Percentiles rank a stretch among this genome's conserved stretches.
Conservation (phyloP, 768 basidiomycete genomes). For the Kwoniella shandongensis region DNA sequence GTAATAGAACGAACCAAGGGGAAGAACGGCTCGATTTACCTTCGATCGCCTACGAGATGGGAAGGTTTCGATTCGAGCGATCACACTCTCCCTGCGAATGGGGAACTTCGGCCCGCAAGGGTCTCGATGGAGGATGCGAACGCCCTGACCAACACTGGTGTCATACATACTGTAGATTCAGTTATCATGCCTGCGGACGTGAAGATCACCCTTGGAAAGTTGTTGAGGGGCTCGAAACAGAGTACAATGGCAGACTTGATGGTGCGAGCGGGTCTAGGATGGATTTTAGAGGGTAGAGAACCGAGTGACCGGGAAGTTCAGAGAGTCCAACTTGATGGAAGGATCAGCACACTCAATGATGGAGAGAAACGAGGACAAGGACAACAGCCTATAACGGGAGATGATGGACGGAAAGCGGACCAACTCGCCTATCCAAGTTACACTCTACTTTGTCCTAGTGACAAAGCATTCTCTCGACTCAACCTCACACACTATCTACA, state of each 20-base stretch:
- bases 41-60: slow-evolving; percentile 37
- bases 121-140: slow-evolving; percentile 54
- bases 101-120: slow-evolving; percentile 49
- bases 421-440: slow-evolving; percentile 58
- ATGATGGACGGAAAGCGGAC: slow-evolving; percentile 23
- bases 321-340: slow-evolving; percentile 17
- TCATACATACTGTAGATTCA: slow-evolving; percentile 73
- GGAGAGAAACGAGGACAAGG: slow-evolving; percentile 10
- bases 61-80: slow-evolving; percentile 40
- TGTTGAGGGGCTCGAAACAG: slow-evolving; percentile 83
- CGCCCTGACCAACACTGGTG: slow-evolving; percentile 80
- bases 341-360: slow-evolving; percentile 10
- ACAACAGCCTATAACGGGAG: not conserved
- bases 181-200: slow-evolving; percentile 76
- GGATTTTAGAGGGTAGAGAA: slow-evolving; percentile 76
- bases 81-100: slow-evolving; percentile 48
- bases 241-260: slow-evolving; percentile 84
- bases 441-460: slow-evolving; percentile 87
- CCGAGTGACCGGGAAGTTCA: slow-evolving; percentile 37
- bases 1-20: slow-evolving; percentile 61
- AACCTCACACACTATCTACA: slow-evolving; percentile 66
- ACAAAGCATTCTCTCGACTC: slow-evolving; percentile 83
- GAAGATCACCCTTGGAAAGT: slow-evolving; percentile 80
- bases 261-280: slow-evolving; percentile 79
- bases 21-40: slow-evolving; percentile 59